Evolutionary conservation across 2,329 filamentous ascomycete species (phyloP).

Genomic region (Pseudogymnoascus sp.): DNA sequence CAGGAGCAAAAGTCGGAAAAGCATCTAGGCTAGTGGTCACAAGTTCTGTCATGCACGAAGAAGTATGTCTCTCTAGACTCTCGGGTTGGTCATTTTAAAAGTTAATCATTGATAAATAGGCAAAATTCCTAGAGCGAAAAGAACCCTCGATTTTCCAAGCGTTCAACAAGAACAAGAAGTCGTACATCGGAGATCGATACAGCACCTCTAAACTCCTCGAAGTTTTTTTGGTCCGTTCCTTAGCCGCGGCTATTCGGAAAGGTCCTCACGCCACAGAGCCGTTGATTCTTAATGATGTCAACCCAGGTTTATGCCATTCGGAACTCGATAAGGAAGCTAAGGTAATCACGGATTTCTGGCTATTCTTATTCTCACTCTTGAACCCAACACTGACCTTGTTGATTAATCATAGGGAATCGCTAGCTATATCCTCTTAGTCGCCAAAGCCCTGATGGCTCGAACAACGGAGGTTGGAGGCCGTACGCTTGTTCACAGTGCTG

Average conservation of each 20-base stretch:
- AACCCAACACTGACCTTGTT: too few species aligned
- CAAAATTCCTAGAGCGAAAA: constrained; percentile 32
- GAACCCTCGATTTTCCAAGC: constrained; percentile 17
- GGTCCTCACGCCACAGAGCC: constrained; percentile 15
- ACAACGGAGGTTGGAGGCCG: constrained; percentile 32
- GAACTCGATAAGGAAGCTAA: constrained; percentile 21
- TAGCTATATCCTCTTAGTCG: not conserved
- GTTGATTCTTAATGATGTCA: constrained; percentile 32
- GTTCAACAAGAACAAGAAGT: constrained; percentile 1
- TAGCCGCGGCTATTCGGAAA: constrained; percentile 27
- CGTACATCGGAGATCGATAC: constrained; percentile 25
- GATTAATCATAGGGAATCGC: not conserved
- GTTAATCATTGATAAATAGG: constrained; percentile 19
- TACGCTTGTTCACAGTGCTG: constrained; percentile 30
- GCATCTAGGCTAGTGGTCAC: constrained; percentile 36
- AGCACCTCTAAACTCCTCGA: constrained; percentile 34
- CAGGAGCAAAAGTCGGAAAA: constrained; percentile 24
- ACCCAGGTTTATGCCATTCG: constrained; percentile 32
- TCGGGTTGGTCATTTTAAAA: not conserved
- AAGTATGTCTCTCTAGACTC: constrained; percentile 21
- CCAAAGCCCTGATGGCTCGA: constrained; percentile 26
- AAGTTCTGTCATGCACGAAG: constrained; percentile 34
- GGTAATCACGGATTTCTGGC: too few species aligned
- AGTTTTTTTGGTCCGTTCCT: constrained; percentile 28
- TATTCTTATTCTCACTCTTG: too few species aligned